These are phyloP conservation scores for Penicillium cosmopolitanum DNA, from an alignment of 495 filamentous ascomycete genomes.

Conservation along the genomic window DNA sequence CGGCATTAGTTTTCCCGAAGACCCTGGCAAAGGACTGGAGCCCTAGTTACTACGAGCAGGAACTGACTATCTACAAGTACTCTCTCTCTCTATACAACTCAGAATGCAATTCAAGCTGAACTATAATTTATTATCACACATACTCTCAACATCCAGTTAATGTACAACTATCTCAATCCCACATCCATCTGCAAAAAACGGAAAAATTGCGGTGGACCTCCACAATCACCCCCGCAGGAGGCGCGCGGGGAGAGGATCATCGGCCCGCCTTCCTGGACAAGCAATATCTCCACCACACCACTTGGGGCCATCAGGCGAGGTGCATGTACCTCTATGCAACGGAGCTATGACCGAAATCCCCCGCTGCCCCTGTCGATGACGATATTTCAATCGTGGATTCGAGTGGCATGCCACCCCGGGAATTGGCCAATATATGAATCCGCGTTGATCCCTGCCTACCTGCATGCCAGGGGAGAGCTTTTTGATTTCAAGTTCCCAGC, in stretches of 20 bases:
- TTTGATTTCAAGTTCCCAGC: not conserved
- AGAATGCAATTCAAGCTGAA: too few species aligned
- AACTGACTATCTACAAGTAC: too few species aligned
- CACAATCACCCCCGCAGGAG: constrained; percentile 7
- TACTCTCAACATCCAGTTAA: too few species aligned
- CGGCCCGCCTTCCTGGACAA: constrained; percentile 22
- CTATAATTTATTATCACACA: too few species aligned
- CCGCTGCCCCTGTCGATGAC: constrained; percentile 22
- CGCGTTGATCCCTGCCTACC: constrained; percentile 20
- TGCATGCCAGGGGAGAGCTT: constrained; percentile 2
- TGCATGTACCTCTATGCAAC: not conserved
- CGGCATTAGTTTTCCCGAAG: not conserved
- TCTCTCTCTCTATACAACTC: too few species aligned
- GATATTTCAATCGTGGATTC: constrained; percentile 1
- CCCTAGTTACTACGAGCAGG: too few species aligned
- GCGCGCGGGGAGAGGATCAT: constrained; percentile 25
- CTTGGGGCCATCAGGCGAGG: not conserved
- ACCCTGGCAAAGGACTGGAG: not conserved
- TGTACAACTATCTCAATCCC: not conserved
- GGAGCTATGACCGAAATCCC: constrained; percentile 12
- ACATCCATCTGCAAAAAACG: constrained; percentile 24
- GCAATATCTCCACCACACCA: constrained; percentile 1
- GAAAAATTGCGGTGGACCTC: constrained; percentile 34
- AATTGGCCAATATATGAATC: constrained; percentile 19
- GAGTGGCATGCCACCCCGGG: not conserved